Base-by-base conservation (phyloP, 768 basidiomycete species). In the Erythrobasidium yunnanense region DNA sequence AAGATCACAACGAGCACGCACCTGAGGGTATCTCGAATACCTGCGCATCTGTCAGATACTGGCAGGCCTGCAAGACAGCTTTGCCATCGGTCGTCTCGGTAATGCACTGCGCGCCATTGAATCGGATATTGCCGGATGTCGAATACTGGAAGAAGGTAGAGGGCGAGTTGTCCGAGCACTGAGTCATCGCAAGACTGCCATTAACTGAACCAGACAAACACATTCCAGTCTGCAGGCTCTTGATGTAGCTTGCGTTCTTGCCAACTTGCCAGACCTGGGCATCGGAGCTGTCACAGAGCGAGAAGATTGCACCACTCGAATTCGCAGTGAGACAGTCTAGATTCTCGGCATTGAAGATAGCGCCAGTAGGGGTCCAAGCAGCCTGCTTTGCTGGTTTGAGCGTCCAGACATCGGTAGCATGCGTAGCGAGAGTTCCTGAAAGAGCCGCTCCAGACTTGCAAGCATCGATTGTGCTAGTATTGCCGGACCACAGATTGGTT, bases 11-110 rank as follows among this genome's bases (percentile, higher is more conserved):
- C 15, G 8, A 20, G 42, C 15, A 55, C 53, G 18, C 20, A 55
- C 55, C 55, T 18, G 55, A 57, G 5, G 55, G 55, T 38, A 57
- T 47, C 34, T 57, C 55, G 33, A 57, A 57, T 13, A 57, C 55
- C 55, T 57, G 55, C 6, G 55, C 5, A 38, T 57, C 45, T 25
- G 55, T 38, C 6, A 57, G 55, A 22, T 57, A 35, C 8, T 30
- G 33, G 55, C 55, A 57, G 5, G 23, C 55, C 13, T 15, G 22
- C 13, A 57, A 34, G 3, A 38, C 23, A 35, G 55, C 55, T 15
- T 30, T 7, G 8, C 55, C 55, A 57, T 57, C 34, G 13, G 30
- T 35, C n/a, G 55, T 57, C 6, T 35, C 18, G 32, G 33, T 35
- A 25, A 13, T n/a, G 38, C 45, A 57, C 13, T 34, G 17, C 5